Base-by-base conservation (phyloP, 2,329 filamentous ascomycete species). In the Beauveria bassiana region DNA sequence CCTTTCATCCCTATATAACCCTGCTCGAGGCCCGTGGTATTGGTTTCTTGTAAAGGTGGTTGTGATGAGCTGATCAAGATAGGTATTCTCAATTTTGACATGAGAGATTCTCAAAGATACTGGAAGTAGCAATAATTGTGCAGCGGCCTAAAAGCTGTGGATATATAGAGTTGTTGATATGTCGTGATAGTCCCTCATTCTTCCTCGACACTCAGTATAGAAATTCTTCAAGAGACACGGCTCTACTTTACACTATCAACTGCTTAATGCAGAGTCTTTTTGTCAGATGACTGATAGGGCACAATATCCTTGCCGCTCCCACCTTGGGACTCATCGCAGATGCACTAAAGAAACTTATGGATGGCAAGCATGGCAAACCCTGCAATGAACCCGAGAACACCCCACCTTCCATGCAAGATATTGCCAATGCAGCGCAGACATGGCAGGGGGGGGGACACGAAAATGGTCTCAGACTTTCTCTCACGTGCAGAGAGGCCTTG, bases 361-460 rank as follows among this genome's bases (percentile, higher is more conserved):
- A 20, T 7, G 34, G 6, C 20, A 1, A 20, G 12, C n/a, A 6
- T 31, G 16, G 1, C 49, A 40, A 18, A 5, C 51, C 51, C 34
- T 12, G 1, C 34, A 16, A 7, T 20, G 22, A 2, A 10, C 16
- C 12, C 28, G 5, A 14, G 8, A 20, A 34, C 2, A 14, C 8
- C 20, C 28, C 28, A 16, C 31, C 50, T 3, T 14, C 31, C 8
- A 16, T 9, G 18, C 18, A 38, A 18, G 50, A 22, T 14, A 52
- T 52, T 14, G 31, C 31, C 31, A 16, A 22, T 12, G 50, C 50
- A 5, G 50, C 31, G 31, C 28, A 8, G 7, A 4, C 10, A 9
- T 66, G 65, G 65, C 64, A 56, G 22, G 49, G 31, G 10, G 65
- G 65, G 31, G 10, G 65, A 66, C 54, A 66, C 65, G 9, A 22